These are phyloP conservation scores for Solanum etuberosum DNA, from an alignment of 257 asterid species.

Conservation along the genomic window DNA sequence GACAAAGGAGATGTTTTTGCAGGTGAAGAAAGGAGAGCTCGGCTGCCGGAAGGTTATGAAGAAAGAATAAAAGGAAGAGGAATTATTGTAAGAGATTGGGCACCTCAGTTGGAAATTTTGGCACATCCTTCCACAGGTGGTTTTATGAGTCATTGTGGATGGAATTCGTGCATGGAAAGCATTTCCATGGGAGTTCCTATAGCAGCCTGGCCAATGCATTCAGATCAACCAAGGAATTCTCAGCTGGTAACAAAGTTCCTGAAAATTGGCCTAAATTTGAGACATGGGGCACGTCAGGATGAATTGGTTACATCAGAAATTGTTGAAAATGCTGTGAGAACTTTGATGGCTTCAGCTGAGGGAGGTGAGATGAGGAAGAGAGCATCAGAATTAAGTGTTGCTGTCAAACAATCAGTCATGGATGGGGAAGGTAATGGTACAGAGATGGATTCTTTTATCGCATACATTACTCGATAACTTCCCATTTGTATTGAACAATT, in stretches of 20 bases:
- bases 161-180: slow-evolving; percentile 14
- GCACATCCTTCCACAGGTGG: slow-evolving; percentile 22
- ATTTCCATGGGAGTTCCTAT: slow-evolving; percentile 11
- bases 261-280: slow-evolving; percentile 28
- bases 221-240: slow-evolving; percentile 48
- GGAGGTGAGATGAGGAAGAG: slow-evolving; percentile 31
- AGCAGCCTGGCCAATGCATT: slow-evolving; percentile 49
- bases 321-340: slow-evolving; percentile 28
- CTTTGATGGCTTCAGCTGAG: slow-evolving; percentile 33
- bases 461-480: slow-evolving; percentile 8
- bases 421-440: neutral
- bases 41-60: slow-evolving; percentile 35
- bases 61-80: slow-evolving; percentile 26
- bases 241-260: slow-evolving; percentile 21
- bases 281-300: slow-evolving; percentile 3
- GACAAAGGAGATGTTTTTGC: slow-evolving; percentile 34
- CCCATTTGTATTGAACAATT: neutral
- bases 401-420: neutral
- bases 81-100: slow-evolving; percentile 46
- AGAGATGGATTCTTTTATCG: slow-evolving; percentile 13
- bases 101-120: slow-evolving; percentile 40
- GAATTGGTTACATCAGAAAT: slow-evolving; percentile 20
- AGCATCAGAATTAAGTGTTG: neutral
- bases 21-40: slow-evolving; percentile 18
- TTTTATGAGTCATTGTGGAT: slow-evolving; percentile 11